Evolutionary conservation across 106 monocot species (phyloP), one percentile per base, ranked within the genome.

Genomic region (Ottelia alismoides): DNA sequence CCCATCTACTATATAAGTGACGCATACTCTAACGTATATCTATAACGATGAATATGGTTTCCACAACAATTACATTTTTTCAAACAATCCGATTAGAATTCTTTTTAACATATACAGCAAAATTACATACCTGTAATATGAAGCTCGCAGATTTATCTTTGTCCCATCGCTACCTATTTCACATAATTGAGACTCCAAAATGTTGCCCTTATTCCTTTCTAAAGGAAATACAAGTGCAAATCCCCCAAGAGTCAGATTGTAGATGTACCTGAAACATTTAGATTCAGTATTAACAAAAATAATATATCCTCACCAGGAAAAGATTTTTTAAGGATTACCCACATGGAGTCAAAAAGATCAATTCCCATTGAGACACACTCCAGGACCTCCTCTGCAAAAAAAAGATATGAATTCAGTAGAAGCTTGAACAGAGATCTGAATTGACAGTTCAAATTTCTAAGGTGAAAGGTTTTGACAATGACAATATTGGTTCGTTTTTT

Each of bases 321-420:
- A n/a, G n/a, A n/a, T n/a, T n/a, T n/a, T n/a, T n/a, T n/a, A n/a
- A n/a, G n/a, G n/a, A n/a, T 2, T 26, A 61, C 77, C 40, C 79
- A 98, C 98, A 74, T 85, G 60, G 90, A 90, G 52, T 98, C 90
- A 72, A 89, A 98, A 27, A 98, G 76, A 74, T 98, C 98, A 46
- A 98, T 70, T 7, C 98, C 98, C 14, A 90, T 77, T 74, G 82
- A 85, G 20, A 98, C 70, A 57, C 98, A 85, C 70, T 90, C 76
- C 70, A 98, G 75, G 60, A 98, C 76, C 65, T 98, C 90, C 69
- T 98, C 98, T 90, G 47, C 28, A 67, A 58, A 28, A 25, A 47
- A 29, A 58, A n/a, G 29, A n/a, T n/a, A n/a, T n/a, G n/a, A n/a
- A n/a, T n/a, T n/a, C n/a, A n/a, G n/a, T n/a, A n/a, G n/a, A n/a